Base-by-base conservation (phyloP, 2,329 filamentous ascomycete species). In the Talaromyces sp. region DNA sequence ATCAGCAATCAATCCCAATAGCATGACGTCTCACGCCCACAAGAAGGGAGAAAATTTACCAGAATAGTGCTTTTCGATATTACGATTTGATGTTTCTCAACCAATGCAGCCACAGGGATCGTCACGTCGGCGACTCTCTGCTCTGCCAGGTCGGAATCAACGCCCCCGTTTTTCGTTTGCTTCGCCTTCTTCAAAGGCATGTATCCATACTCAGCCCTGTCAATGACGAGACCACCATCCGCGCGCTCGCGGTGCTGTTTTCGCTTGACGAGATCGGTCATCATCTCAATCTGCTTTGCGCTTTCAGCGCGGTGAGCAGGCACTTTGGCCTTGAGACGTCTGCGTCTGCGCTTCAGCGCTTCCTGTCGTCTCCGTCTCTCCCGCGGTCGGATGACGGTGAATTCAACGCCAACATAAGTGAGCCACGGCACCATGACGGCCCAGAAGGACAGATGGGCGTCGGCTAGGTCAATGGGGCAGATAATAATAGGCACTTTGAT, bases 71-170 rank as follows among this genome's bases (percentile, higher is more conserved):
- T 66, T 24, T 67, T 63, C n/a, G 73, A 62, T 29, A 79, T 73
- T 43, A 70, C 65, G 56, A 79, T 65, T 63, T 79, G 77, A 24
- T 74, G 68, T 35, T 70, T 71, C 52, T 78, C 74, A 12, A 79
- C 77, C 57, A 77, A 66, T n/a, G 74, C 74, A 58, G 76, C 77
- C n/a, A 78, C 71, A 5, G 77, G 74, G 32, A 77, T 71, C 2
- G 76, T 78, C 31, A 78, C 77, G 66, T 79, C 75, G 14, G 71
- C 69, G 3, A 71, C 61, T 29, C 71, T 67, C 21, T 65, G 61
- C 29, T 72, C 69, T 9, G 59, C 63, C 19, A 61, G 63, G 14
- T 64, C 65, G 12, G 56, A 58, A 31, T 66, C 66, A 29, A 5
- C 21, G 32, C 52, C 43, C n/a, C 32, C 11, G 27, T 27, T 27